Conservation (phyloP, 495 filamentous ascomycete genomes). For the Penicillium pancosmium region DNA sequence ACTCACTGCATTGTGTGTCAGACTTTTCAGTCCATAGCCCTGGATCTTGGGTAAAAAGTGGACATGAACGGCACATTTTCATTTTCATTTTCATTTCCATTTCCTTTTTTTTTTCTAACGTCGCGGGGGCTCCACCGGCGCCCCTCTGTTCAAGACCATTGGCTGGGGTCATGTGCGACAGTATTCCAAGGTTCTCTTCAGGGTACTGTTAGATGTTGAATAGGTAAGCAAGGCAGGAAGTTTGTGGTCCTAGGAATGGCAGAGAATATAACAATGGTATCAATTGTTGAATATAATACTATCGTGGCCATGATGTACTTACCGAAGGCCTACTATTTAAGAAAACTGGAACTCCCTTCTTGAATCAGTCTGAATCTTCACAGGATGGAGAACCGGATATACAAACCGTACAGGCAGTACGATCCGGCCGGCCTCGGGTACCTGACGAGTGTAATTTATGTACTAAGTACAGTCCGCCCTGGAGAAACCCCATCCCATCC, state of each 20-base stretch:
- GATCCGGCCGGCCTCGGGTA: slow-evolving; percentile 22
- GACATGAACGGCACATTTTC: slow-evolving; percentile 15
- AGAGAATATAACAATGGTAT: no score
- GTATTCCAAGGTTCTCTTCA: background rate
- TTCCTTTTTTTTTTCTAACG: background rate
- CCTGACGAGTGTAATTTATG: slow-evolving; percentile 10
- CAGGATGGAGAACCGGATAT: slow-evolving; percentile 25
- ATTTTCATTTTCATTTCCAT: background rate
- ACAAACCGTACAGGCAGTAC: background rate
- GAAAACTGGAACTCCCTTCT: no score
- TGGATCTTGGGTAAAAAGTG: slow-evolving; percentile 3
- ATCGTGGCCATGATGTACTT: no score
- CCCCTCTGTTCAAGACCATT: slow-evolving; percentile 20
- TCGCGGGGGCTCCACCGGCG: slow-evolving; percentile 30
- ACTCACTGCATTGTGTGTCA: slow-evolving; percentile 2
- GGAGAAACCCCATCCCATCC: background rate
- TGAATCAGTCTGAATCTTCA: slow-evolving; percentile 2
- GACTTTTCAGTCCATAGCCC: slow-evolving; percentile 5
- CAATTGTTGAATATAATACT: no score
- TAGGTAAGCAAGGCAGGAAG: no score
- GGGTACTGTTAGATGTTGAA: no score
- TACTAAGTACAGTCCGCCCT: background rate
- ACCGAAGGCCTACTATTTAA: no score
- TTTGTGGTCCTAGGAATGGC: no score
- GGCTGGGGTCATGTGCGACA: slow-evolving; percentile 6